Evolutionary conservation across 805 yeast genomes (phyloP), one percentile per base, ranked within the genome.

Genomic region (Pichia scutulata): DNA sequence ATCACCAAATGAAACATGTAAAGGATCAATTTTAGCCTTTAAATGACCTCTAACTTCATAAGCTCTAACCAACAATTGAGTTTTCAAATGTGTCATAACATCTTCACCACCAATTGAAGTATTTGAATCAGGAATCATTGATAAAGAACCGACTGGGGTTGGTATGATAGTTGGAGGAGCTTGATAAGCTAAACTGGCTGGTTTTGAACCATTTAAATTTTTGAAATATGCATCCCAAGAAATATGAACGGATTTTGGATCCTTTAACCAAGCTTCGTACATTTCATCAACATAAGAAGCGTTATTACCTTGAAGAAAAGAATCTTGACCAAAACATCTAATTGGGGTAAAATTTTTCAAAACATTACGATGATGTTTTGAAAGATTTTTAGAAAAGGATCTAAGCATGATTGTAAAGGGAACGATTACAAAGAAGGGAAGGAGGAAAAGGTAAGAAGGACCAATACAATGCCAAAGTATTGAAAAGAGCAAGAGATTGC

Each of bases 41-140:
- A 84, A 86, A 70, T 93, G 99, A 59, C 99, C 99, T 71, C 98
- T 83, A 48, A 93, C 99, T 75, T 93, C 99, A 73, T 90, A 93
- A 28, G 99, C 99, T 70, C 99, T 86, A 56, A 95, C 97, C 61
- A 93, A 77, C 60, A 93, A 80, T 76, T 93, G 99, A 18, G 89
- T 95, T 70, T 93, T 93, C 76, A 93, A 80, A 69, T 93, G 98
- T 55, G 87, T 77, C 56, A 86, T 77, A 43, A 90, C 88, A 57
- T 83, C 88, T 62, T 81, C 80, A 28, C 73, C 75, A 46, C 77
- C 76, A 50, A 24, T 14, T 25, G 78, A 79, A 40, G 67, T 63
- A 30, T 82, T 66, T 19, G 74, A 68, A 16, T 70, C 59, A 41
- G 83, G 86, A 44, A 80, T 72, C 56, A 78, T 74, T 43, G 82